These are phyloP conservation scores for Salvia miltiorrhiza DNA, from an alignment of 257 asterid species.

Conservation along the genomic window DNA sequence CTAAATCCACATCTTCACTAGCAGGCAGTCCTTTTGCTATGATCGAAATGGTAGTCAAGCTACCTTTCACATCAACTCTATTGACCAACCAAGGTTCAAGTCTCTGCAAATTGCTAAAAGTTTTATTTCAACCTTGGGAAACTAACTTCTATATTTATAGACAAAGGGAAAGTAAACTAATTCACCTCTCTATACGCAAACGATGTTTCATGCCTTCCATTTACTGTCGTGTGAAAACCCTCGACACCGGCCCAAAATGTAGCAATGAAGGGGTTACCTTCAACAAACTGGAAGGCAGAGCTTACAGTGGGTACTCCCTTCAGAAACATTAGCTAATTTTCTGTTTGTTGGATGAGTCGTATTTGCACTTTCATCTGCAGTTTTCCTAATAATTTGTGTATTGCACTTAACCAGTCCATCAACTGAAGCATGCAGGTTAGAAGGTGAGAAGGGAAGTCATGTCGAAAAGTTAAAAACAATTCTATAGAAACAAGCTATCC, in stretches of 20 bases:
- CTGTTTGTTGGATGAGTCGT: slow-evolving; percentile 34
- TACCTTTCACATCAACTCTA: slow-evolving; percentile 65
- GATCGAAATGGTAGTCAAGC: slow-evolving; percentile 55
- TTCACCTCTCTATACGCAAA: slow-evolving; percentile 72
- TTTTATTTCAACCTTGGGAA: neutral
- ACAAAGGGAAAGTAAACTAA: neutral
- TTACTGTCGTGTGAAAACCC: slow-evolving; percentile 94
- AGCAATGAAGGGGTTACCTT: slow-evolving; percentile 86
- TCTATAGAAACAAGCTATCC: neutral
- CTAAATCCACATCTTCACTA: slow-evolving; percentile 57
- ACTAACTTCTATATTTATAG: slow-evolving; percentile 3
- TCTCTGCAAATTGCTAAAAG: slow-evolving; percentile 45
- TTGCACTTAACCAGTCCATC: slow-evolving; percentile 88
- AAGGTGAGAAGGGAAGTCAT: neutral
- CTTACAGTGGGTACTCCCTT: slow-evolving; percentile 44
- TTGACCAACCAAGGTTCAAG: slow-evolving; percentile 94
- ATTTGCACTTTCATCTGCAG: slow-evolving; percentile 34
- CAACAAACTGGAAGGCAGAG: slow-evolving; percentile 60
- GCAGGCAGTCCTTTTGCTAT: slow-evolving; percentile 87
- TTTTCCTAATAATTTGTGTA: slow-evolving; percentile 37
- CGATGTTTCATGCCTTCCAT: slow-evolving; percentile 95
- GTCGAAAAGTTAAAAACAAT: slow-evolving; percentile 9
- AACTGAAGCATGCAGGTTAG: slow-evolving; percentile 46
- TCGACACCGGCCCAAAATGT: slow-evolving; percentile 86
- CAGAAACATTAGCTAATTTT: slow-evolving; percentile 46